Conservation (phyloP, 75 land plant genomes). For the Selaginella tamariscina region DNA sequence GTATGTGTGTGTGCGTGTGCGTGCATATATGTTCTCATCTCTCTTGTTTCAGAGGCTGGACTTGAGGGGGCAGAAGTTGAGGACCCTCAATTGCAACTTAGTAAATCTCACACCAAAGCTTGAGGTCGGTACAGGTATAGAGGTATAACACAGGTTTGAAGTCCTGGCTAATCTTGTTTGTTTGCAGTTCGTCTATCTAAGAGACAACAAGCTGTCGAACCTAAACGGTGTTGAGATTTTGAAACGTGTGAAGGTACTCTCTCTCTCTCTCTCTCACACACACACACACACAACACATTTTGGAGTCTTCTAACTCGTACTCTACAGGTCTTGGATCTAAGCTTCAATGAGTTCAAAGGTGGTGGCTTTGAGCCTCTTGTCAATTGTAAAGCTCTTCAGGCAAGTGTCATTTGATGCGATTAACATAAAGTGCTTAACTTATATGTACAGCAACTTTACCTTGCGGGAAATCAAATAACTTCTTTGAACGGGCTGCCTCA, state of each 20-base stretch:
- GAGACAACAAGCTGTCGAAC: constrained; percentile 81
- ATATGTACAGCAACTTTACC: constrained; percentile 69
- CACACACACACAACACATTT: not conserved
- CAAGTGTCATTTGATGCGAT: not conserved
- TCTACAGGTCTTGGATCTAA: constrained; percentile 83
- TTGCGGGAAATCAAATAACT: constrained; percentile 93
- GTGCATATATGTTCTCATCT: not conserved
- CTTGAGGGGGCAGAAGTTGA: constrained; percentile 74
- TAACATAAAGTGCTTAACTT: not conserved
- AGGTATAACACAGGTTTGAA: not conserved
- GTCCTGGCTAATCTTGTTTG: not conserved
- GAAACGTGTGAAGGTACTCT: constrained; percentile 68
- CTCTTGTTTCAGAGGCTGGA: constrained; percentile 43
- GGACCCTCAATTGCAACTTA: constrained; percentile 44
- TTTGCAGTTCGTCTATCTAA: constrained; percentile 86
- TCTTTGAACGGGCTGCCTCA: constrained; percentile 71
- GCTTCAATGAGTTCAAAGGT: constrained; percentile 90
- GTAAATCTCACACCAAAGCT: constrained; percentile 66
- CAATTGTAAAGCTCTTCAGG: constrained; percentile 85
- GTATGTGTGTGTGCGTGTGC: no score
- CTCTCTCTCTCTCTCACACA: not conserved
- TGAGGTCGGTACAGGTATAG: constrained; percentile 39
- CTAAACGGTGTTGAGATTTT: constrained; percentile 79
- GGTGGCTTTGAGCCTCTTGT: constrained; percentile 86
- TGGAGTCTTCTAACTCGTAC: not conserved